These are phyloP conservation scores for Apium graveolens DNA, from an alignment of 129 eudicot genomes.

Conservation along the genomic window DNA sequence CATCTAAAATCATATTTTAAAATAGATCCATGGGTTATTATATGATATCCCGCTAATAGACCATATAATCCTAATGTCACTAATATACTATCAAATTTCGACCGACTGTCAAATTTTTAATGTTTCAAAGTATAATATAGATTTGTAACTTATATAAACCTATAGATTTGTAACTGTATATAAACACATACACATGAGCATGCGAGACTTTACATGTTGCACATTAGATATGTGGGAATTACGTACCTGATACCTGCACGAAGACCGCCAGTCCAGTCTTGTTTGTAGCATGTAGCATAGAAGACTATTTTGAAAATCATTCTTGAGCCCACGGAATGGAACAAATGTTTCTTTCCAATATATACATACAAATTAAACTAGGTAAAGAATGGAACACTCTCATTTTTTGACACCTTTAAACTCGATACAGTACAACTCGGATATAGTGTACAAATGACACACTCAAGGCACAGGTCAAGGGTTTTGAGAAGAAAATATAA, in stretches of 20 bases:
- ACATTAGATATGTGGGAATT: not conserved
- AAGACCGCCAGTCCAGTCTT: constrained; percentile 81
- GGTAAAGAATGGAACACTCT: not conserved
- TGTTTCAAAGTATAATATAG: too few relatives aligned
- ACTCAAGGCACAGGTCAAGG: constrained; percentile 15
- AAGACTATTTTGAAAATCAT: constrained; percentile 77
- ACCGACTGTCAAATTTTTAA: too few relatives aligned
- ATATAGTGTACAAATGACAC: constrained; percentile 7
- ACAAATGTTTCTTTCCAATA: constrained; percentile 91
- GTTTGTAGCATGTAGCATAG: too few relatives aligned
- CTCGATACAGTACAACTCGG: constrained; percentile 3
- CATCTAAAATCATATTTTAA: too few relatives aligned
- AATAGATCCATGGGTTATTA: too few relatives aligned
- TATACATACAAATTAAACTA: constrained; percentile 2
- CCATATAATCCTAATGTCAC: too few relatives aligned
- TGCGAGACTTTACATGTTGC: not conserved
- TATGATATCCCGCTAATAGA: too few relatives aligned
- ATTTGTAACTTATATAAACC: too few relatives aligned
- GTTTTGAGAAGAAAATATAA: constrained; percentile 58
- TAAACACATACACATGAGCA: not conserved
- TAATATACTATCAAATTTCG: too few relatives aligned
- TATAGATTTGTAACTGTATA: not conserved
- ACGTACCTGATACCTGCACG: constrained; percentile 84
- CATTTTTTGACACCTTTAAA: constrained; percentile 8
- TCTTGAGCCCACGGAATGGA: constrained; percentile 87